Evolutionary conservation across 805 yeast species (phyloP).

Genomic region (Citeromyces matritensis): DNA sequence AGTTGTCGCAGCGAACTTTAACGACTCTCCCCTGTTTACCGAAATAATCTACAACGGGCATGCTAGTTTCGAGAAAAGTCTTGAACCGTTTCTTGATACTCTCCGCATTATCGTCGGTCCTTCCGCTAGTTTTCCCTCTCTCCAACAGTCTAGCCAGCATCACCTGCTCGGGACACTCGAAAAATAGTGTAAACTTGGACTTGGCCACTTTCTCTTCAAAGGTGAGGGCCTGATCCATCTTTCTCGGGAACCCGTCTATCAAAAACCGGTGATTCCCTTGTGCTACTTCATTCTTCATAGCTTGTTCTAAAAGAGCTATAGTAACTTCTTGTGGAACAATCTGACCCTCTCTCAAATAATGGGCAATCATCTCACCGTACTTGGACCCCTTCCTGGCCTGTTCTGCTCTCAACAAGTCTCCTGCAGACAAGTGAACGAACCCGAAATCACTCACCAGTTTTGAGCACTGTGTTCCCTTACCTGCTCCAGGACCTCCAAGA

Average conservation of each 20-base stretch:
- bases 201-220: conserved; percentile 69
- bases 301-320: conserved; percentile 65
- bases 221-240: conserved; percentile 95
- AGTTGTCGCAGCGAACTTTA: conserved; percentile 61
- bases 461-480: conserved; percentile 94
- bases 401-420: conserved; percentile 88
- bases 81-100: conserved; percentile 80
- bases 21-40: conserved; percentile 64
- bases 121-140: conserved; percentile 91
- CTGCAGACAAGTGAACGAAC: conserved; percentile 89
- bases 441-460: conserved; percentile 67
- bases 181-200: conserved; percentile 57
- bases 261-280: conserved; percentile 53
- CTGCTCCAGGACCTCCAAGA: conserved; percentile 96
- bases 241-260: conserved; percentile 94
- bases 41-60: conserved; percentile 86
- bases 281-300: conserved; percentile 40
- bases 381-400: conserved; percentile 71
- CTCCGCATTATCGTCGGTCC: conserved; percentile 86
- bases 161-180: conserved; percentile 69
- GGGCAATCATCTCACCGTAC: conserved; percentile 74
- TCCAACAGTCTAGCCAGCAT: conserved; percentile 78
- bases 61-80: conserved; percentile 74
- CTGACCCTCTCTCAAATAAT: conserved; percentile 71
- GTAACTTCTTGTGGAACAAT: conserved; percentile 94